These are phyloP conservation scores for Cladosporium sp. DNA, from an alignment of 2,329 filamentous ascomycete species.

Conservation along the genomic window DNA sequence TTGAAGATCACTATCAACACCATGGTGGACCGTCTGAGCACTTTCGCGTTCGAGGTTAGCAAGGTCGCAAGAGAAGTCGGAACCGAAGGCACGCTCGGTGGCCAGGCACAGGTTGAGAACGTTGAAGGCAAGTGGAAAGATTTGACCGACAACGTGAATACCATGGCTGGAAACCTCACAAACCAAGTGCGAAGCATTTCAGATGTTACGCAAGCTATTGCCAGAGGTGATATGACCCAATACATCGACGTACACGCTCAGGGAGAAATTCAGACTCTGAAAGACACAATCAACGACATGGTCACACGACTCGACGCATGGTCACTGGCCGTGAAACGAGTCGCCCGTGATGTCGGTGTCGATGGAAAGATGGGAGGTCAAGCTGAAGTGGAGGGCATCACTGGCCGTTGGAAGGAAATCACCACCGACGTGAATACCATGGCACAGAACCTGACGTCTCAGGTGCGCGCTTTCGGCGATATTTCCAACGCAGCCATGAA, in stretches of 20 bases:
- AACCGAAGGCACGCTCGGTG: conserved; percentile 60
- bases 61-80: conserved; percentile 63
- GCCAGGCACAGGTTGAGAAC: conserved; percentile 61
- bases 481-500: conserved; percentile 98
- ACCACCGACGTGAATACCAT: conserved; percentile 96
- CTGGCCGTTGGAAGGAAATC: conserved; percentile 96
- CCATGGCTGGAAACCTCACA: conserved; percentile 62
- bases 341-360: conserved; percentile 93
- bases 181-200: conserved; percentile 82
- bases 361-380: conserved; percentile 99
- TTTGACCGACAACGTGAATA: conserved; percentile 64
- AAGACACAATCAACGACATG: conserved; percentile 99
- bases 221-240: conserved; percentile 90
- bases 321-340: conserved; percentile 91
- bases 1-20: conserved; percentile 82
- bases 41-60: conserved; percentile 62
- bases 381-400: conserved; percentile 86
- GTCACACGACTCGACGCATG: conserved; percentile 92
- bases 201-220: conserved; percentile 89
- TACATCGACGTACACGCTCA: conserved; percentile 94
- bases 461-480: conserved; percentile 95
- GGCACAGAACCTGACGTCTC: conserved; percentile 78
- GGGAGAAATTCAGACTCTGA: conserved; percentile 88
- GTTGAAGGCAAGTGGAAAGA: conserved; percentile 66
- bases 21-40: conserved; percentile 63